phyloP scores from a whole-genome alignment of 352 stramenopile species.

The Albugo candida region DNA sequence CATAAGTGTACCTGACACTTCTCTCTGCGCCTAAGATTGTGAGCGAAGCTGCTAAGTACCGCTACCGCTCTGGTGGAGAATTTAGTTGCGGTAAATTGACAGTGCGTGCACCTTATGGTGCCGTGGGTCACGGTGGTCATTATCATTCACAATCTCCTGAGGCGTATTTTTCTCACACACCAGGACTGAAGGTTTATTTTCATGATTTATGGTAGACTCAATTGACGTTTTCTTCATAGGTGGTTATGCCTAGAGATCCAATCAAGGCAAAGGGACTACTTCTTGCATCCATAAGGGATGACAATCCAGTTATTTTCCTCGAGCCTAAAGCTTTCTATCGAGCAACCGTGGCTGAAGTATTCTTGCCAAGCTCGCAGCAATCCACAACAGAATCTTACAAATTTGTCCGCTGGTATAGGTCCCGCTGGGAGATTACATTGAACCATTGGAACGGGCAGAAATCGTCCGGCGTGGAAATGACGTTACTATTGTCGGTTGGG shows the following conservation, averaged over 20 bases:
- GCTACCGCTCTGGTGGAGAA: slow-evolving; percentile 93
- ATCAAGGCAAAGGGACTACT: slow-evolving; percentile 92
- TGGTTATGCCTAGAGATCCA: slow-evolving; percentile 91
- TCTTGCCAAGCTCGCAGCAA: background rate
- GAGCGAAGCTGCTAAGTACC: slow-evolving; percentile 96
- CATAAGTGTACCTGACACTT: slow-evolving; percentile 1
- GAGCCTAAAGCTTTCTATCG: slow-evolving; percentile 98
- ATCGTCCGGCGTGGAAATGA: slow-evolving; percentile 84
- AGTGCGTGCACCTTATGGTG: slow-evolving; percentile 88
- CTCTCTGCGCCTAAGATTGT: slow-evolving; percentile 69
- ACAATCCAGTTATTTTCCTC: slow-evolving; percentile 95
- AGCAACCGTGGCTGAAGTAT: slow-evolving; percentile 84
- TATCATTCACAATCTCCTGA: slow-evolving; percentile 94
- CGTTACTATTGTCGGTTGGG: slow-evolving; percentile 92
- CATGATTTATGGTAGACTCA: too few relatives aligned
- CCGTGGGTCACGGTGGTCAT: slow-evolving; percentile 84
- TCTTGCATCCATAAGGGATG: slow-evolving; percentile 88
- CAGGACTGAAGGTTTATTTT: slow-evolving; percentile 77
- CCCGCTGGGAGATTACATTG: slow-evolving; percentile 86
- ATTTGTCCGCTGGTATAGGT: slow-evolving; percentile 20
- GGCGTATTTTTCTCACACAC: slow-evolving; percentile 94
- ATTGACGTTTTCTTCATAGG: slow-evolving; percentile 7
- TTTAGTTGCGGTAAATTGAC: slow-evolving; percentile 96
- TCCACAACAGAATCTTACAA: background rate
- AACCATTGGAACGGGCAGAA: slow-evolving; percentile 87